These are phyloP conservation scores for Parastagonospora avenae DNA, from an alignment of 2,329 filamentous ascomycete species.

Conservation along the genomic window DNA sequence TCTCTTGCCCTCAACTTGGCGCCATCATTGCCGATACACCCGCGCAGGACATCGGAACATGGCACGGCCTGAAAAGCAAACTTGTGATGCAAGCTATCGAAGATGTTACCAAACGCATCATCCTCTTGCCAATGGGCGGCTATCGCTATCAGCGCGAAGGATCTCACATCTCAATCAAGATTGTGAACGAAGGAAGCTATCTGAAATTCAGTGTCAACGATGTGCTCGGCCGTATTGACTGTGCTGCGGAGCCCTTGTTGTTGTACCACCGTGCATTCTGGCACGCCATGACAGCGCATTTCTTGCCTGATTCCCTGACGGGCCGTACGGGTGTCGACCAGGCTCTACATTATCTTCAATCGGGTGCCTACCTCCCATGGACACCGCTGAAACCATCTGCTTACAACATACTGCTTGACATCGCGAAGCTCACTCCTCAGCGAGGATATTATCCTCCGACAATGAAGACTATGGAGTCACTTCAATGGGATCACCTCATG, in stretches of 20 bases:
- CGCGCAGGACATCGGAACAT: conserved; percentile 64
- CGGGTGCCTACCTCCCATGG: conserved; percentile 55
- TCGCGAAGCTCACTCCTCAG: conserved; percentile 43
- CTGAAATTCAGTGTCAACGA: conserved; percentile 60
- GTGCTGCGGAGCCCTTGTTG: conserved; percentile 60
- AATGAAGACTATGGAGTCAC: conserved; percentile 32
- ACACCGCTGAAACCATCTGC: too few species aligned
- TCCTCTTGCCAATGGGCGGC: conserved; percentile 64
- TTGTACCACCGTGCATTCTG: conserved; percentile 63
- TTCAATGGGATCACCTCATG: conserved; percentile 37
- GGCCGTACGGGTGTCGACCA: conserved; percentile 59
- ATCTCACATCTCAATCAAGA: conserved; percentile 52
- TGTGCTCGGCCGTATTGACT: conserved; percentile 61
- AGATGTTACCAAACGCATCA: conserved; percentile 52
- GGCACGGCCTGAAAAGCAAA: conserved; percentile 65
- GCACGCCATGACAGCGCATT: conserved; percentile 66
- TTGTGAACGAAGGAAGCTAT: conserved; percentile 49
- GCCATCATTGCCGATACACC: conserved; percentile 56
- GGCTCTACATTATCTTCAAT: conserved; percentile 56
- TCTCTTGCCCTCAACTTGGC: conserved; percentile 57
- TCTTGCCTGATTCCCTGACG: conserved; percentile 63
- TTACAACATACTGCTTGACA: too few species aligned
- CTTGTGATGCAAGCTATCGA: conserved; percentile 58
- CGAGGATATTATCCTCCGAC: conserved; percentile 39
- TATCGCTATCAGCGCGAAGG: conserved; percentile 34